phyloP scores from a whole-genome alignment of 352 stramenopile species.

The Pythium dissotocum region DNA sequence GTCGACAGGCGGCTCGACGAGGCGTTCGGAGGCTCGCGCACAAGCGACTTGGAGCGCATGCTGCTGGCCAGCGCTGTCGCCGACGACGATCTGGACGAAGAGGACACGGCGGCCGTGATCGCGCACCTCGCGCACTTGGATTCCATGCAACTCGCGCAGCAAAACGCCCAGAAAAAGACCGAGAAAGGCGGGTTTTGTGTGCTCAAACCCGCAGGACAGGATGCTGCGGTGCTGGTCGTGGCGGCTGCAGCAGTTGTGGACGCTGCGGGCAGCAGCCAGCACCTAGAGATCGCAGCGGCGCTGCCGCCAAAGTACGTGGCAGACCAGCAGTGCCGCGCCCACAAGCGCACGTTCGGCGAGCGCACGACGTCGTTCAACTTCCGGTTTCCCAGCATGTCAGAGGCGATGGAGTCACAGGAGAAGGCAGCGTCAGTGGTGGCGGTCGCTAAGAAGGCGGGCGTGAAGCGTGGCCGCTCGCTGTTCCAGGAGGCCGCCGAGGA shows the following conservation, averaged over 20 bases:
- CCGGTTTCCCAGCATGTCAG: conserved; percentile 33
- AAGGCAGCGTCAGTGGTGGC: conserved; percentile 10
- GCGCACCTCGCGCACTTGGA: conserved; percentile 30
- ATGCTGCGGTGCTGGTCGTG: conserved; percentile 7
- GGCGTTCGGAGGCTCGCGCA: conserved; percentile 38
- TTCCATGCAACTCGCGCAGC: conserved; percentile 7
- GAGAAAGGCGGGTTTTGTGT: conserved; percentile 3
- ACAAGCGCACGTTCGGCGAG: conserved; percentile 66
- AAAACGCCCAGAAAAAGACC: conserved; percentile 2
- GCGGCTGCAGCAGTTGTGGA: background rate
- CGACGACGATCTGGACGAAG: conserved; percentile 29
- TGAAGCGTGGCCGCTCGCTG: conserved; percentile 14
- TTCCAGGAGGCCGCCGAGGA: conserved; percentile 19
- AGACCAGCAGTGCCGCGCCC: conserved; percentile 45
- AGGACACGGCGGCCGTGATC: conserved; percentile 27
- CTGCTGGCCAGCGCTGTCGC: conserved; percentile 30
- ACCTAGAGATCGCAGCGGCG: conserved; percentile 10
- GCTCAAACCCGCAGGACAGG: background rate
- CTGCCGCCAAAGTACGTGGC: conserved; percentile 47
- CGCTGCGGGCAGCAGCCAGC: background rate
- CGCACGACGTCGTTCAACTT: conserved; percentile 45
- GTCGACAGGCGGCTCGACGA: conserved; percentile 51
- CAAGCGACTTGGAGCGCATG: conserved; percentile 69
- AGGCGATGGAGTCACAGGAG: conserved; percentile 5
- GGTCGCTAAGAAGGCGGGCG: background rate